These are phyloP conservation scores for Rutstroemia sp. DNA, from an alignment of 2,329 filamentous ascomycete genomes.

Conservation along the genomic window DNA sequence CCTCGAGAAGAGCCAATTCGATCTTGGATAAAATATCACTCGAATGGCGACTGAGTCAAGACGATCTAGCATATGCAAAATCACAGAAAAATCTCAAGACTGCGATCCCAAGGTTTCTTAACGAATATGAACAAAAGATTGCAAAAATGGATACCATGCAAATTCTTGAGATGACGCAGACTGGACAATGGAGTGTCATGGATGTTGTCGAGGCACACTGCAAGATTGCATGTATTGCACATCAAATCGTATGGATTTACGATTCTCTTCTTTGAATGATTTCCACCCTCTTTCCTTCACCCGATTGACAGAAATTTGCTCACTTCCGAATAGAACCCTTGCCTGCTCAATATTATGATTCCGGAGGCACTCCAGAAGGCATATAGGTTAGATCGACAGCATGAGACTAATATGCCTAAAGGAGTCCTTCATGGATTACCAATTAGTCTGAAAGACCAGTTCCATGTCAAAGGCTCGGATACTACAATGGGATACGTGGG, in stretches of 20 bases:
- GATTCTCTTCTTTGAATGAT: background rate
- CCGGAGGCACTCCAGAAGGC: constrained; percentile 35
- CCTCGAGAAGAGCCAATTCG: background rate
- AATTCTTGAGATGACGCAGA: constrained; percentile 43
- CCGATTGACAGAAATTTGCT: background rate
- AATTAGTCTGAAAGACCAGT: constrained; percentile 32
- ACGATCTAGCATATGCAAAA: background rate
- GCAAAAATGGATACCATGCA: constrained; percentile 48
- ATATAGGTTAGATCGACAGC: constrained; percentile 28
- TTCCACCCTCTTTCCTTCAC: background rate
- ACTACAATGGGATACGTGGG: constrained; percentile 51
- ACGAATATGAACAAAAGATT: constrained; percentile 33
- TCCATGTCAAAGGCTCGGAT: constrained; percentile 20
- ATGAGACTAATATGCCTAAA: background rate
- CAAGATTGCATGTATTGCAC: constrained; percentile 43
- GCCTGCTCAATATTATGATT: constrained; percentile 34
- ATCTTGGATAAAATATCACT: background rate
- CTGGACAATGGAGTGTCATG: constrained; percentile 46
- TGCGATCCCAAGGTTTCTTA: constrained; percentile 25
- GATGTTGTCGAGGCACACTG: constrained; percentile 44
- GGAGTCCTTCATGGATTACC: constrained; percentile 33
- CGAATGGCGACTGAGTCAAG: background rate
- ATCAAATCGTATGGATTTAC: constrained; percentile 38
- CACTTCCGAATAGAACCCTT: constrained; percentile 39
- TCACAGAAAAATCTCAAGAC: background rate